phyloP scores from a whole-genome alignment of 306 rosid genomes.

The Senna tora region DNA sequence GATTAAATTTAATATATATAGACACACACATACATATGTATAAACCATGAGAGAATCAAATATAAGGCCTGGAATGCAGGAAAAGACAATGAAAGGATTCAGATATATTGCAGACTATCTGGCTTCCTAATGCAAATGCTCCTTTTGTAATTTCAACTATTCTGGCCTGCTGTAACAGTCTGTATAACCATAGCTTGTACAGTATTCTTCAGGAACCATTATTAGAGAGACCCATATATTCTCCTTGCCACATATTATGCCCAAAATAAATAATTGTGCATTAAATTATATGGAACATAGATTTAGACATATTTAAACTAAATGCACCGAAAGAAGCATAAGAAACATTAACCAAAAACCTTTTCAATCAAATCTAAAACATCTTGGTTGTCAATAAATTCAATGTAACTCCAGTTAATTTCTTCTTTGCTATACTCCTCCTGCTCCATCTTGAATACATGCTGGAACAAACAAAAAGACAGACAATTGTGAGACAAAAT shows the following conservation, averaged over 20 bases:
- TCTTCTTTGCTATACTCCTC: slow-evolving; percentile 95
- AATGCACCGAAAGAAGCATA: slow-evolving; percentile 13
- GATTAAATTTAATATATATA: neutral
- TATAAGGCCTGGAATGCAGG: neutral
- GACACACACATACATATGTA: neutral
- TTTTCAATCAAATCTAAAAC: slow-evolving; percentile 97
- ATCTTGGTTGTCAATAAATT: slow-evolving; percentile 97
- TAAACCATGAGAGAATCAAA: slow-evolving; percentile 20
- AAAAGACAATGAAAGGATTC: slow-evolving; percentile 31
- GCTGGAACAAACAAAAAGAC: slow-evolving; percentile 58
- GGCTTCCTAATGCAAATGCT: slow-evolving; percentile 23
- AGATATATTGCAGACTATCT: slow-evolving; percentile 26
- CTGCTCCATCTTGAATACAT: slow-evolving; percentile 99
- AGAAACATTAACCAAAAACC: slow-evolving; percentile 48
- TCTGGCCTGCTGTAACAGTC: slow-evolving; percentile 20
- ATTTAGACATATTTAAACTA: slow-evolving; percentile 5
- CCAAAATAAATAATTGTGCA: slow-evolving; percentile 31
- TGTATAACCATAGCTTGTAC: neutral
- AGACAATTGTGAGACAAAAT: slow-evolving; percentile 29
- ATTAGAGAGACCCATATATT: slow-evolving; percentile 1
- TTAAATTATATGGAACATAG: neutral
- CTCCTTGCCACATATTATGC: slow-evolving; percentile 29
- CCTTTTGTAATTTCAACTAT: slow-evolving; percentile 12
- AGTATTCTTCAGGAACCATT: slow-evolving; percentile 25
- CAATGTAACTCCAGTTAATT: slow-evolving; percentile 99